Evolutionary conservation across 1,139 yeast species (phyloP).

Genomic region (Citeromyces hawaiiensis): DNA sequence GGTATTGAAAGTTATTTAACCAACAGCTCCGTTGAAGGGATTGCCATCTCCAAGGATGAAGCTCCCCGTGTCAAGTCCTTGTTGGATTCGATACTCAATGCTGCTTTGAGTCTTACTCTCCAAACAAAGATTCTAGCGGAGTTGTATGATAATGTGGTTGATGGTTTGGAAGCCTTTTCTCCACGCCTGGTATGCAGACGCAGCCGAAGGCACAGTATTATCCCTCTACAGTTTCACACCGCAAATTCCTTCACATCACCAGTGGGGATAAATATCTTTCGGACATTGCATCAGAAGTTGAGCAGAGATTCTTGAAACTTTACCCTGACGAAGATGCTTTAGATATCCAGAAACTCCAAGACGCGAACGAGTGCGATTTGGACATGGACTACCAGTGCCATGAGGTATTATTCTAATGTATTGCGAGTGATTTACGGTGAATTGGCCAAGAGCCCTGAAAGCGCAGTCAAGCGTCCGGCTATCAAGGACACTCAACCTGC

Average conservation of each 20-base stretch:
- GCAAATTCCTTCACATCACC: slow-evolving; percentile 44
- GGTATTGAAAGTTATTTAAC: too few species aligned
- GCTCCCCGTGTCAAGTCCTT: too few species aligned
- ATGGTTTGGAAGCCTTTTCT: too few species aligned
- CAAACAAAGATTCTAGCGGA: too few species aligned
- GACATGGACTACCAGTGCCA: slow-evolving; percentile 61
- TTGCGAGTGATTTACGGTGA: slow-evolving; percentile 33
- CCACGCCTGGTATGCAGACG: background rate
- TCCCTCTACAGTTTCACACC: too few species aligned
- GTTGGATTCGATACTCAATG: too few species aligned
- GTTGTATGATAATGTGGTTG: too few species aligned
- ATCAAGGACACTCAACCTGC: too few species aligned
- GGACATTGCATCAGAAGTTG: slow-evolving; percentile 36
- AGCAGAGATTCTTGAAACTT: slow-evolving; percentile 36
- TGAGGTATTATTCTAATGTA: slow-evolving; percentile 43
- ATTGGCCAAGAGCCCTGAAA: background rate
- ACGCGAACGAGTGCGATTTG: slow-evolving; percentile 51
- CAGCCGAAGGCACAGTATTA: too few species aligned
- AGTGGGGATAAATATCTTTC: slow-evolving; percentile 27
- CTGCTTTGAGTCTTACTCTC: too few species aligned
- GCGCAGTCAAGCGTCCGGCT: background rate
- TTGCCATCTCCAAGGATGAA: too few species aligned
- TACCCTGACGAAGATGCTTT: slow-evolving; percentile 49
- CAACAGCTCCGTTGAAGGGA: too few species aligned
- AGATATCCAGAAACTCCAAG: slow-evolving; percentile 46